Conservation (phyloP, 1,139 yeast genomes). For the Protomyces lactucae-debilis region DNA sequence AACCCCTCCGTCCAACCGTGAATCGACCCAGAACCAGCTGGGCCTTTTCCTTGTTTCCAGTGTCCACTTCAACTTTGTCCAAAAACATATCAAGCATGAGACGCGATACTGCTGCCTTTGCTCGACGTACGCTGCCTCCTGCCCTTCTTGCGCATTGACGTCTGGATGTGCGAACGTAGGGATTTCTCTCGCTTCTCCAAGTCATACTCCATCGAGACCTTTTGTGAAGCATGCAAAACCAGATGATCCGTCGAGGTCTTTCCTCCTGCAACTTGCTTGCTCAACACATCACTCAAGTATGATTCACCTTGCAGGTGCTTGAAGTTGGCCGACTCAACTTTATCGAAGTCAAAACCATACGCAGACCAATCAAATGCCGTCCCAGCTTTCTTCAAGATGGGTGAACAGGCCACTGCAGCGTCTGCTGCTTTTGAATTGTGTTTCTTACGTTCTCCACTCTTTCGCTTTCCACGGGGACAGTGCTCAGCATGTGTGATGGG, state of each 20-base stretch:
- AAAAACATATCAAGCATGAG: background rate
- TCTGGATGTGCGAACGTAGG: background rate
- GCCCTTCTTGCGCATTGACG: background rate
- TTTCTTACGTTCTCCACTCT: background rate
- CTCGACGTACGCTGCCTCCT: background rate
- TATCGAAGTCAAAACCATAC: background rate
- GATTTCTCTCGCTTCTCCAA: background rate
- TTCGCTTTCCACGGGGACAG: background rate
- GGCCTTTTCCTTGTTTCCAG: too few species aligned
- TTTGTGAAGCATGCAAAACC: background rate
- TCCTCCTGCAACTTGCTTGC: background rate
- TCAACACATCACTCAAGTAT: background rate
- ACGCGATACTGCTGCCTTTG: background rate
- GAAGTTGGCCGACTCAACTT: background rate
- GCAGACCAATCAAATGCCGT: background rate
- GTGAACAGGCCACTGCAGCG: background rate
- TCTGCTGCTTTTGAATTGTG: too few species aligned
- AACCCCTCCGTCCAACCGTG: too few species aligned
- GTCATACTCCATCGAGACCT: background rate
- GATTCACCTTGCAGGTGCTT: background rate
- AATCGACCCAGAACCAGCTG: too few species aligned
- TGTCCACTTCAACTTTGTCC: too few species aligned
- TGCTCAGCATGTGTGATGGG: background rate
- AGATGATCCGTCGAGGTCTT: background rate
- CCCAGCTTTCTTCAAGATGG: background rate